Evolutionary conservation across 768 basidiomycete genomes (phyloP).

Genomic region (Leccinum sublutescens): DNA sequence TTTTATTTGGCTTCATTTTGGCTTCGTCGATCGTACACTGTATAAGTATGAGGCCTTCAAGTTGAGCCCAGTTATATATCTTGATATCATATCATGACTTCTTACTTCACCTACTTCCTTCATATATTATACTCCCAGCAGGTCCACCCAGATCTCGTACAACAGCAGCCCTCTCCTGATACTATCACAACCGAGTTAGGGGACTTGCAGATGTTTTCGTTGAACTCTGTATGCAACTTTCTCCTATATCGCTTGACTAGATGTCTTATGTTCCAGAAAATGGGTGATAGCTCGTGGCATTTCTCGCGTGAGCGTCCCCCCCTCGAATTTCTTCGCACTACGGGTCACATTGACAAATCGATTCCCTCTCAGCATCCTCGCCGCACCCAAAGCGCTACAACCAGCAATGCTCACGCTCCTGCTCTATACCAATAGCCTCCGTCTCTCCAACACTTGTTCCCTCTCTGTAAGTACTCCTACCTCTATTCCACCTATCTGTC

Average conservation of each 20-base stretch:
- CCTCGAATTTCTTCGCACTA: neutral
- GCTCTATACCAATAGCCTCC: slow-evolving; percentile 25
- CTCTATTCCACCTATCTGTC: neutral
- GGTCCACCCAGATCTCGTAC: neutral
- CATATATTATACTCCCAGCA: neutral
- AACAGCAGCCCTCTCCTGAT: neutral
- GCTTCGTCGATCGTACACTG: no score
- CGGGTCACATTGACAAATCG: neutral
- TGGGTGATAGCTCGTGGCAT: slow-evolving; percentile 11
- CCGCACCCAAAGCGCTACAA: slow-evolving; percentile 6
- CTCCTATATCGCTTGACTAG: neutral
- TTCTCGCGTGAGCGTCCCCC: slow-evolving; percentile 18
- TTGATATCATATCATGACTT: no score
- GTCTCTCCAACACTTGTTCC: slow-evolving; percentile 9
- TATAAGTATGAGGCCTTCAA: no score
- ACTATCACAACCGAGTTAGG: slow-evolving; percentile 9
- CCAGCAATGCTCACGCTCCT: slow-evolving; percentile 16
- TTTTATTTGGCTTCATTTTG: no score
- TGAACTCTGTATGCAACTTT: slow-evolving; percentile 15
- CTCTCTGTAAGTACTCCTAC: slow-evolving; percentile 3
- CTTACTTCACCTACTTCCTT: neutral
- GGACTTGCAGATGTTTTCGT: slow-evolving; percentile 13
- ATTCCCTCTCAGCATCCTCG: slow-evolving; percentile 8
- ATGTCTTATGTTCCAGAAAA: neutral
- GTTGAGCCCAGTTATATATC: no score